Evolutionary conservation across 345 rosid genomes (phyloP), one percentile per base, ranked within the genome.

Genomic region (Fremontodendron californicum): DNA sequence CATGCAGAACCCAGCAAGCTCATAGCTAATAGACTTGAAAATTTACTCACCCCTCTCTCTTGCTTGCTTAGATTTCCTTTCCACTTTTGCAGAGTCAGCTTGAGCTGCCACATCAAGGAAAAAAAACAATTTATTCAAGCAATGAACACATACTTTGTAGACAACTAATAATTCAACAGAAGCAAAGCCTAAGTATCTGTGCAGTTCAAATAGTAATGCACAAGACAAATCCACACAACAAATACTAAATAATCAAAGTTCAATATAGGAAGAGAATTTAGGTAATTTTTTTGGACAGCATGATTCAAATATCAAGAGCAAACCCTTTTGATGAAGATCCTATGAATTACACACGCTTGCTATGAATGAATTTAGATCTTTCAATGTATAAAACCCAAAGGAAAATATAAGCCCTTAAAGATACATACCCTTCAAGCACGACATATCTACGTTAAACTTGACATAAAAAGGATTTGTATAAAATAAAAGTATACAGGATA

Each of bases 31-130:
- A 10, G 0, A n/a, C 58, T 52, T 52, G 27, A n/a, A 67, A 67
- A 1, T 40, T 43, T 40, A 11, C 85, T 80, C 81, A 84, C 87
- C 87, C 79, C 82, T 81, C 55, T 81, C 77, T 73, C 70, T 80
- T 61, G 33, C 80, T 49, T 61, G 82, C 81, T 86, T 82, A 54
- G 68, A 23, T 40, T 42, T 63, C 73, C 54, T 84, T 65, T 75
- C 83, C 75, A 45, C 72, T 55, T 63, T 61, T 71, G 54, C 21
- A 10, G 86, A 75, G 52, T 84, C 76, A 39, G 66, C 78, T 65
- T 78, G 75, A 77, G 57, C 82, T 82, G 68, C 35, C 16, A 76
- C 42, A 76, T 52, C 61, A 70, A 64, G 23, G 37, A n/a, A n/a
- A 64, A 21, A 58, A 72, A 60, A 46, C 29, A 78, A 25, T 77